A percentile compares a stretch with the other conserved stretches of the same genome.
These are phyloP conservation scores for Mucuna pruriens DNA, from an alignment of 306 rosid species.

Conservation along the genomic window DNA sequence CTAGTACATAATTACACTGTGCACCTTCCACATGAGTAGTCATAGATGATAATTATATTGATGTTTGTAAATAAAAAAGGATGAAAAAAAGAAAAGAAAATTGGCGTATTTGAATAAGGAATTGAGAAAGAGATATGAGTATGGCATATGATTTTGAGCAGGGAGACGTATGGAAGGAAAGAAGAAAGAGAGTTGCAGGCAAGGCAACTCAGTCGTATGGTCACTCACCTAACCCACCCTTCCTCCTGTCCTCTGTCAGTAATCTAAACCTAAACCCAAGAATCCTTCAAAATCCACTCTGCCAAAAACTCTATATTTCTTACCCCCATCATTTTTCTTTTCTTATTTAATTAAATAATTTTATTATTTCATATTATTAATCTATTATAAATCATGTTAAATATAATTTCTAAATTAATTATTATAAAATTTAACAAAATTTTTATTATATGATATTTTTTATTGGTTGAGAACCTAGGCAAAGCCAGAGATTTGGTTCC, in stretches of 20 bases:
- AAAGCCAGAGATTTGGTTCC: too few relatives aligned
- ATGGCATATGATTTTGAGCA: background rate
- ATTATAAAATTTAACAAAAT: too few relatives aligned
- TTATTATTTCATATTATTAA: too few relatives aligned
- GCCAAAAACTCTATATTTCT: background rate
- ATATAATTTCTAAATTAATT: too few relatives aligned
- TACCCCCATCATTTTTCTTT: background rate
- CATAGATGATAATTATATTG: too few relatives aligned
- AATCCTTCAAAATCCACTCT: background rate
- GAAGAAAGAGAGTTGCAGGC: conserved; percentile 11
- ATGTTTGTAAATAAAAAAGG: too few relatives aligned
- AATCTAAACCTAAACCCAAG: background rate
- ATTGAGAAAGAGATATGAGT: background rate
- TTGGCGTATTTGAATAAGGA: background rate
- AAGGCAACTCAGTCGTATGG: background rate
- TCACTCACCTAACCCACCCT: background rate
- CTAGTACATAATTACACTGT: too few relatives aligned
- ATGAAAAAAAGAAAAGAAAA: too few relatives aligned
- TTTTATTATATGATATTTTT: too few relatives aligned
- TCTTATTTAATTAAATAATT: background rate
- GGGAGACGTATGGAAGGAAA: background rate
- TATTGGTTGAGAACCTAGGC: too few relatives aligned
- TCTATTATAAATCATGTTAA: too few relatives aligned
- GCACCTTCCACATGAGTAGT: too few relatives aligned
- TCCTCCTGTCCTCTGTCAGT: background rate